A percentile compares a stretch with the other conserved stretches of the same genome.
Conservation (phyloP, 2,329 filamentous ascomycete genomes). For the Apiospora malaysiana region DNA sequence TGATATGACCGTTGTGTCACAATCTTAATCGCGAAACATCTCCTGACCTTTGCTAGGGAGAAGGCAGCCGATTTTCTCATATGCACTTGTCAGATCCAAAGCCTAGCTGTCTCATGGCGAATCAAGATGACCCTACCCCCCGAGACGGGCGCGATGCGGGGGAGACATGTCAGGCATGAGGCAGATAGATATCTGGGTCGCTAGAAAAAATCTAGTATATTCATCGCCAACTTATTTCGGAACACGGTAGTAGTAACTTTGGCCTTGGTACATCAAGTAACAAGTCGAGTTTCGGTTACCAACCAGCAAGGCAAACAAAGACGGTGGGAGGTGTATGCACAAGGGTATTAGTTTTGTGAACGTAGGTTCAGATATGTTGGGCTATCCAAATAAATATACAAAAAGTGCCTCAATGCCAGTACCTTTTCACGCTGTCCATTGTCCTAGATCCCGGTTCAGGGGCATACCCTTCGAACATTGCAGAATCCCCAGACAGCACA, state of each 20-base stretch:
- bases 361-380: slow-evolving; percentile 19
- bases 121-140: background rate
- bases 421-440: slow-evolving; percentile 9
- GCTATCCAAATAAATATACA: slow-evolving; percentile 22
- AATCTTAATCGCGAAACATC: slow-evolving; percentile 13
- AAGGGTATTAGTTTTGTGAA: slow-evolving; percentile 19
- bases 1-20: background rate
- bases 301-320: too few relatives aligned
- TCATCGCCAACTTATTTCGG: too few relatives aligned
- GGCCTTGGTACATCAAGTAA: background rate
- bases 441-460: slow-evolving; percentile 18
- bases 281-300: too few relatives aligned
- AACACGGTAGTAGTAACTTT: too few relatives aligned
- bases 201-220: too few relatives aligned
- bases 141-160: too few relatives aligned
- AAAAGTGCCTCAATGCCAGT: slow-evolving; percentile 18
- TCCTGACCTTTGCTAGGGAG: background rate
- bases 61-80: background rate
- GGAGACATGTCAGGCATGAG: background rate
- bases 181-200: too few relatives aligned
- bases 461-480: slow-evolving; percentile 9
- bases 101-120: background rate
- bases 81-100: background rate
- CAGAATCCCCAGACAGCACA: slow-evolving; percentile 3
- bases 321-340: background rate